Conservation (phyloP, 2,329 filamentous ascomycete species). For the Decorospora gaudefroyi region DNA sequence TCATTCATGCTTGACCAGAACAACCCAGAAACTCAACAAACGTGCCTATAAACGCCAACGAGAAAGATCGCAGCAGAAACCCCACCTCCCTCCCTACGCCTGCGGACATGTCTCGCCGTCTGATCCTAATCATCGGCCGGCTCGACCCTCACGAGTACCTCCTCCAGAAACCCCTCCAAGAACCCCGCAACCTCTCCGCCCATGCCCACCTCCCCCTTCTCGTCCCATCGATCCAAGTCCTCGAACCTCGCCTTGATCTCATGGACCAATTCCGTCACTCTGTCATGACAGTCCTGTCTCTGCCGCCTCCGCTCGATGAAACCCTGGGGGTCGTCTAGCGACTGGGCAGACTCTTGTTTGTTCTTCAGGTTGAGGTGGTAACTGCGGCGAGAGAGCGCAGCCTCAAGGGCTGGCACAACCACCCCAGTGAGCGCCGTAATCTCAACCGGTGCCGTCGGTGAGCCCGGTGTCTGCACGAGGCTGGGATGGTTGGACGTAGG, state of each 20-base stretch:
- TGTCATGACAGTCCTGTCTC: slow-evolving; percentile 73
- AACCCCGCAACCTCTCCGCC: slow-evolving; percentile 87
- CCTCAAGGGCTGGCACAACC: slow-evolving; percentile 88
- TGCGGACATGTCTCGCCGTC: too few species aligned
- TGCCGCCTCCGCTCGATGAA: slow-evolving; percentile 41
- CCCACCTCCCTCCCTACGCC: not conserved
- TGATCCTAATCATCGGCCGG: slow-evolving; percentile 73
- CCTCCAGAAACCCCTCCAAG: slow-evolving; percentile 88
- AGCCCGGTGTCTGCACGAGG: slow-evolving; percentile 51
- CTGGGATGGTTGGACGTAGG: slow-evolving; percentile 24
- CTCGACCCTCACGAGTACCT: slow-evolving; percentile 89
- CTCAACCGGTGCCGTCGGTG: slow-evolving; percentile 65
- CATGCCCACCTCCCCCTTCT: slow-evolving; percentile 87
- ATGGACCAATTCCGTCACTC: slow-evolving; percentile 76
- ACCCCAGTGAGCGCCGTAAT: slow-evolving; percentile 88
- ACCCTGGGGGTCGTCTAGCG: slow-evolving; percentile 63
- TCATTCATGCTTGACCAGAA: too few species aligned
- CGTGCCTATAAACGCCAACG: not conserved
- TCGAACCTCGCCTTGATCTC: slow-evolving; percentile 83
- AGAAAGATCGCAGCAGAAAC: slow-evolving; percentile 1
- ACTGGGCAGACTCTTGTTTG: slow-evolving; percentile 46
- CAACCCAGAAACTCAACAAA: too few species aligned
- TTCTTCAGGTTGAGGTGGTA: slow-evolving; percentile 59
- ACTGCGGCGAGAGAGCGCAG: slow-evolving; percentile 79
- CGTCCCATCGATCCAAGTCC: slow-evolving; percentile 88